Evolutionary conservation across 148 eudicot genomes (phyloP), one percentile per base, ranked within the genome.

Genomic region (Chenopodium quinoa): DNA sequence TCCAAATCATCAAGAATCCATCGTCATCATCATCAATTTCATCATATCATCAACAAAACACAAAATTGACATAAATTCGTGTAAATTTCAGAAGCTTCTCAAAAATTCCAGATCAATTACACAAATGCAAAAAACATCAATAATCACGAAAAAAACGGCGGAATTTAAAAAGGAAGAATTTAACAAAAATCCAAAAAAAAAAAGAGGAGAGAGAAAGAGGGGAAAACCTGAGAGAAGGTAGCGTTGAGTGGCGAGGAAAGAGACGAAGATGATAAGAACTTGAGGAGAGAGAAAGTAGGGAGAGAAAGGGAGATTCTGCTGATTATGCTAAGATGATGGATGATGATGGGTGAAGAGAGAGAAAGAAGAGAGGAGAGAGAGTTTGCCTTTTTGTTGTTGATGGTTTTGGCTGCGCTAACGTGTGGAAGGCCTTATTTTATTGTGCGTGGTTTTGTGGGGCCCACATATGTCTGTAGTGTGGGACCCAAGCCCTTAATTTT

Each of bases 231-330:
- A 70, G 48, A 78, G 78, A 75, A 40, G 79, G 79, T 69, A 44
- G 75, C 77, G 82, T 83, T 64, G 78, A 79, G 77, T 82, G 84
- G 80, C 76, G 81, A 78, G 7, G 78, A 79, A 44, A 79, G 80
- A 75, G 82, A 75, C 76, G 80, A 71, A 44, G 54, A 48, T 82
- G 84, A 78, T 50, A 50, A 69, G 60, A 78, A 78, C 81, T 58
- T 73, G 22, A 54, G 44, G 75, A 76, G 78, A 75, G 84, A 82
- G 84, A 82, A 46, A 81, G 46, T 40, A 48, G 54, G 11, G 54
- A 48, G 13, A 48, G 52, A 48, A 11, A 48, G 52, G 0, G 8
- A 13, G 2, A 11, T 19, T 6, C 1, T 16, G 10, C 12, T 17
- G 12, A 17, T 16, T 1, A 11, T 50, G 54, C 54, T 50, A 9